phyloP scores from a whole-genome alignment of 495 filamentous ascomycete genomes.

The Baudoinia panamericana region DNA sequence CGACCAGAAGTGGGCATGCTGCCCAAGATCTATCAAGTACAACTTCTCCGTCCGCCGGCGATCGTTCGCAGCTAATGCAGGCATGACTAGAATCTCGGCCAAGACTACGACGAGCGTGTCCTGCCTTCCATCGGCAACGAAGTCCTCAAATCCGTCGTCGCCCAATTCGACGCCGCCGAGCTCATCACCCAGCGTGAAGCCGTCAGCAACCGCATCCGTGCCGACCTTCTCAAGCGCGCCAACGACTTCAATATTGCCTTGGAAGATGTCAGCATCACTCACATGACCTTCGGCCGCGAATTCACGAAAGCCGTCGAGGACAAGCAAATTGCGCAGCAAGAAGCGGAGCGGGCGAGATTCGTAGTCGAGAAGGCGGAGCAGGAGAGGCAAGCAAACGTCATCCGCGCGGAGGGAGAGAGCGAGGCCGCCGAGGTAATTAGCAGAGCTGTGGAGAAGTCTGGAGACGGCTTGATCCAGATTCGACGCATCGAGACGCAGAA shows the following conservation, averaged over 20 bases:
- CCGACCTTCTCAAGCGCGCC: conserved; percentile 90
- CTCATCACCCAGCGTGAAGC: conserved; percentile 98
- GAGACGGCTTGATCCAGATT: conserved; percentile 88
- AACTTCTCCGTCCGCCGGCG: conserved; percentile 18
- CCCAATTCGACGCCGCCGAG: conserved; percentile 97
- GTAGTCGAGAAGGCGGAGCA: conserved; percentile 99
- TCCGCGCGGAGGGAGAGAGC: conserved; percentile 92
- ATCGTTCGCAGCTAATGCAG: too few relatives aligned
- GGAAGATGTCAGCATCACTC: conserved; percentile 97
- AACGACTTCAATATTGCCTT: conserved; percentile 97
- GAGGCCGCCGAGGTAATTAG: conserved; percentile 90
- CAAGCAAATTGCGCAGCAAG: conserved; percentile 99
- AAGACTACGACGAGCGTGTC: conserved; percentile 97
- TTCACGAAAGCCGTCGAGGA: conserved; percentile 98
- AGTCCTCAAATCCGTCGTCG: conserved; percentile 98
- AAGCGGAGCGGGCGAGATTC: conserved; percentile 92
- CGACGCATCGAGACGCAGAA: conserved; percentile 91
- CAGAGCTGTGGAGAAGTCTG: conserved; percentile 81
- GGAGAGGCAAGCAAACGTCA: conserved; percentile 96
- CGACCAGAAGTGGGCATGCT: conserved; percentile 82
- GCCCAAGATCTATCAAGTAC: conserved; percentile 96
- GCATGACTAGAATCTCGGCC: conserved; percentile 53
- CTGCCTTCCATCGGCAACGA: conserved; percentile 99
- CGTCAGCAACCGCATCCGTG: conserved; percentile 87
- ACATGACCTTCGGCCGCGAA: conserved; percentile 99